Percentiles rank a stretch among this genome's conserved stretches.
phyloP scores from a whole-genome alignment of 192 early-diverging fungal genomes.

The Coemansia asiatica region DNA sequence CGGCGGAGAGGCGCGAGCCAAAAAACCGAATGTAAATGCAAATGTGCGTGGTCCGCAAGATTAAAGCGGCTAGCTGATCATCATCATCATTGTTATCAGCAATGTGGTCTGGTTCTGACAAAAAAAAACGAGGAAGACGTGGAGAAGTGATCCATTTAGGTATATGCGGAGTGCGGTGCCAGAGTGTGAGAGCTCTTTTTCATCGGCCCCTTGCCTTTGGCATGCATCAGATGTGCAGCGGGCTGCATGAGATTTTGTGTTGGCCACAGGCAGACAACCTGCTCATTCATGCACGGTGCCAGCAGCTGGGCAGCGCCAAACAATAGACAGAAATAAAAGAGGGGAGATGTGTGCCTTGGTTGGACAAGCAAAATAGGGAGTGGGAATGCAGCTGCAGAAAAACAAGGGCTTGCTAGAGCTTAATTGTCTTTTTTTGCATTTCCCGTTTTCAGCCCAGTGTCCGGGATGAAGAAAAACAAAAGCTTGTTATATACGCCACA shows the following conservation, averaged over 20 bases:
- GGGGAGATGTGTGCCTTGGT: too few relatives aligned
- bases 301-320: constrained; percentile 2
- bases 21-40: too few relatives aligned
- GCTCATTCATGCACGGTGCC: constrained; percentile 1
- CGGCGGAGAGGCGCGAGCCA: too few relatives aligned
- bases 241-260: neutral
- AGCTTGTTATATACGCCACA: neutral
- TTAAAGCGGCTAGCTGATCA: too few relatives aligned
- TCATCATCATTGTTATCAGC: too few relatives aligned
- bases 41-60: too few relatives aligned
- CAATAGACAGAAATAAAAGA: neutral
- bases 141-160: too few relatives aligned
- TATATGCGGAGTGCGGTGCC: too few relatives aligned
- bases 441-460: constrained; percentile 1
- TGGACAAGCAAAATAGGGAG: neutral
- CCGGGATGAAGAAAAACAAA: neutral
- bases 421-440: neutral
- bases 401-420: neutral
- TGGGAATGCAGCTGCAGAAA: neutral
- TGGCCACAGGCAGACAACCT: constrained; percentile 6
- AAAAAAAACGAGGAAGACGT: too few relatives aligned
- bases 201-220: neutral
- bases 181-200: neutral
- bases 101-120: too few relatives aligned
- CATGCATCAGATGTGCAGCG: neutral